These are phyloP conservation scores for Bruguiera sexangula DNA, from an alignment of 345 rosid genomes.

Conservation along the genomic window DNA sequence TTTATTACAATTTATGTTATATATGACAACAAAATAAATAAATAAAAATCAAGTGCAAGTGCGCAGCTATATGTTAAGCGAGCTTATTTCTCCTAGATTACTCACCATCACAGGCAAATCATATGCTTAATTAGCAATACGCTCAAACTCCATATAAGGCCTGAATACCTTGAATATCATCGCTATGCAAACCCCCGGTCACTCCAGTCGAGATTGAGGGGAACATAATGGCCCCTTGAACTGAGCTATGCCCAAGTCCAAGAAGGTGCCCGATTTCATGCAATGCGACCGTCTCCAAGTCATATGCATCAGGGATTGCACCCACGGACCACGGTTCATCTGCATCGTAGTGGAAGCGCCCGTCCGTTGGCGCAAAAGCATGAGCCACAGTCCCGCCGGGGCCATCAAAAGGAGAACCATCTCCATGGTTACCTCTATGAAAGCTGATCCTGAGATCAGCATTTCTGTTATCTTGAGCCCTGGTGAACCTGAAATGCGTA, in stretches of 20 bases:
- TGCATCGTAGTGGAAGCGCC: slow-evolving; percentile 32
- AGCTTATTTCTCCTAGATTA: too few relatives aligned
- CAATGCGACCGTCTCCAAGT: slow-evolving; percentile 10
- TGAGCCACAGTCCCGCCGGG: slow-evolving; percentile 22
- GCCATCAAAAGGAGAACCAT: slow-evolving; percentile 20
- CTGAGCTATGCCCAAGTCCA: slow-evolving; percentile 11
- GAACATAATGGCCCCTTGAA: slow-evolving; percentile 15
- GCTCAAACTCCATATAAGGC: slow-evolving; percentile 7
- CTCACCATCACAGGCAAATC: too few relatives aligned
- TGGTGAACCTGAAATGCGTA: slow-evolving; percentile 24
- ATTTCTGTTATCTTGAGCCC: neutral
- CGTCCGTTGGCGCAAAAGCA: slow-evolving; percentile 24
- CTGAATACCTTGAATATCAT: slow-evolving; percentile 21
- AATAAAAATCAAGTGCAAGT: too few relatives aligned
- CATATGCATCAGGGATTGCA: neutral
- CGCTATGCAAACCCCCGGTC: slow-evolving; percentile 2
- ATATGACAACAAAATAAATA: too few relatives aligned
- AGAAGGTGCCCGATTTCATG: slow-evolving; percentile 27
- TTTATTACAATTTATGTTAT: too few relatives aligned
- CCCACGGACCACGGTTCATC: slow-evolving; percentile 26
- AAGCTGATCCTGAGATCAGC: slow-evolving; percentile 33
- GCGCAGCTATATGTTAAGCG: too few relatives aligned
- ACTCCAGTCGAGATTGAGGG: neutral
- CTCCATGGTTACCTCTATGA: slow-evolving; percentile 20
- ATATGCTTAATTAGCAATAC: neutral